Conservation (phyloP, 768 basidiomycete genomes). For the Paxillus ammoniavirescens region DNA sequence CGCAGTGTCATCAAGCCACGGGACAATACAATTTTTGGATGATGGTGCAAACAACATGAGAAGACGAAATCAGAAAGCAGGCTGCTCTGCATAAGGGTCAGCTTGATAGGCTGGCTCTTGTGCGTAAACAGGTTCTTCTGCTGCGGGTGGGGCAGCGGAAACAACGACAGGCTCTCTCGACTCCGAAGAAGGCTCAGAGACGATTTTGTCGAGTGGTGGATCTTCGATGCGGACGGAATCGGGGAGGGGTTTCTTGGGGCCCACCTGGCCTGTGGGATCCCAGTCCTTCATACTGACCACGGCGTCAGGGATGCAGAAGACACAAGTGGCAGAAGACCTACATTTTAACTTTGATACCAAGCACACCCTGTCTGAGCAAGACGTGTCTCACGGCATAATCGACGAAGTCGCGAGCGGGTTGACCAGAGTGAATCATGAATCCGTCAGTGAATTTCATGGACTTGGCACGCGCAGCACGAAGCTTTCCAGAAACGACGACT, state of each 20-base stretch:
- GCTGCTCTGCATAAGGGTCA: constrained; percentile 47
- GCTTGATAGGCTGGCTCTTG: constrained; percentile 37
- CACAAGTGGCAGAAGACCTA: constrained; percentile 34
- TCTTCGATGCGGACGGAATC: constrained; percentile 91
- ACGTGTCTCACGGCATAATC: constrained; percentile 98
- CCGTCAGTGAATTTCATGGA: constrained; percentile 99
- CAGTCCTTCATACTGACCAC: constrained; percentile 86
- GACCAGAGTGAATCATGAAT: constrained; percentile 99
- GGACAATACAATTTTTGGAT: constrained; percentile 13
- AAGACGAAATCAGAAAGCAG: constrained; percentile 52
- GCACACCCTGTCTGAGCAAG: constrained; percentile 95
- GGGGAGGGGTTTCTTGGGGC: constrained; percentile 91
- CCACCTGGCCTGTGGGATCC: constrained; percentile 88
- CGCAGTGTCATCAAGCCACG: background rate
- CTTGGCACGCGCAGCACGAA: constrained; percentile 99
- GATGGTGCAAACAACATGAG: constrained; percentile 16
- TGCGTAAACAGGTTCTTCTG: constrained; percentile 46
- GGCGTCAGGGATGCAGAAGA: constrained; percentile 11
- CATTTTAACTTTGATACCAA: constrained; percentile 99
- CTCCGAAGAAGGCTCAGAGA: constrained; percentile 88
- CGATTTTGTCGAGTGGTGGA: constrained; percentile 87
- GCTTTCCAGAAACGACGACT: constrained; percentile 99
- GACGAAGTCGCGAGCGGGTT: constrained; percentile 94
- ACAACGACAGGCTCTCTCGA: constrained; percentile 66
- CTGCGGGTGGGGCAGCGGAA: constrained; percentile 47